Evolutionary conservation across 2,329 filamentous ascomycete genomes (phyloP).

Genomic region (Penicillium sp.): DNA sequence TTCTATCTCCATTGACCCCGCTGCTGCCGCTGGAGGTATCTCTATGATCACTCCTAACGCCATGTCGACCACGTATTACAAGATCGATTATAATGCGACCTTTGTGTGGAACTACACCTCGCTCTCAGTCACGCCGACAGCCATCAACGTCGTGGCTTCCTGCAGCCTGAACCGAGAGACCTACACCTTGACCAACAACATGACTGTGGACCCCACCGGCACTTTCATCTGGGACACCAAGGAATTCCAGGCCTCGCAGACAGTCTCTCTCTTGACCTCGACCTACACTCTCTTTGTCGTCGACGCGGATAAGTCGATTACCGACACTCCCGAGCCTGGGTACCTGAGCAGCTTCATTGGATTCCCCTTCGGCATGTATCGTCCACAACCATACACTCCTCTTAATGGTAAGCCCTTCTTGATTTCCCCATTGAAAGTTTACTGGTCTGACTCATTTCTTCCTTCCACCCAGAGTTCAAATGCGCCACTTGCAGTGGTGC

Average conservation of each 20-base stretch:
- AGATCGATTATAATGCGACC: conserved; percentile 57
- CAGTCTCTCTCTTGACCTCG: conserved; percentile 50
- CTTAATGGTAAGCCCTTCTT: conserved; percentile 40
- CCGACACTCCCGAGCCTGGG: conserved; percentile 49
- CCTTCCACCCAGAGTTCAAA: conserved; percentile 40
- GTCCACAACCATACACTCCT: conserved; percentile 47
- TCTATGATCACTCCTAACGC: conserved; percentile 55
- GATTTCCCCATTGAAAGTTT: too few species aligned
- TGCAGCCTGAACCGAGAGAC: conserved; percentile 54
- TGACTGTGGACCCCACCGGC: conserved; percentile 49
- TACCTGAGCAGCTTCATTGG: conserved; percentile 49
- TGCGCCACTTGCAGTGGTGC: conserved; percentile 55
- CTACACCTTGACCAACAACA: conserved; percentile 58
- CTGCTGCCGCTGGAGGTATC: conserved; percentile 53
- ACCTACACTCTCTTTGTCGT: conserved; percentile 60
- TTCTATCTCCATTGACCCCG: conserved; percentile 46
- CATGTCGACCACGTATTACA: conserved; percentile 53
- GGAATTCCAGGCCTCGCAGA: conserved; percentile 45
- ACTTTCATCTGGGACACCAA: conserved; percentile 57
- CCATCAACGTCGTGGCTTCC: conserved; percentile 56
- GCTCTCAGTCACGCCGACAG: conserved; percentile 52
- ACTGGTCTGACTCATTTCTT: conserved; percentile 5
- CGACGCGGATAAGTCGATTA: conserved; percentile 50
- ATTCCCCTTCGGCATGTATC: conserved; percentile 60
- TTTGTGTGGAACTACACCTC: conserved; percentile 67